Base-by-base conservation (phyloP, 2,329 filamentous ascomycete genomes). In the Epichloe bromicola region DNA sequence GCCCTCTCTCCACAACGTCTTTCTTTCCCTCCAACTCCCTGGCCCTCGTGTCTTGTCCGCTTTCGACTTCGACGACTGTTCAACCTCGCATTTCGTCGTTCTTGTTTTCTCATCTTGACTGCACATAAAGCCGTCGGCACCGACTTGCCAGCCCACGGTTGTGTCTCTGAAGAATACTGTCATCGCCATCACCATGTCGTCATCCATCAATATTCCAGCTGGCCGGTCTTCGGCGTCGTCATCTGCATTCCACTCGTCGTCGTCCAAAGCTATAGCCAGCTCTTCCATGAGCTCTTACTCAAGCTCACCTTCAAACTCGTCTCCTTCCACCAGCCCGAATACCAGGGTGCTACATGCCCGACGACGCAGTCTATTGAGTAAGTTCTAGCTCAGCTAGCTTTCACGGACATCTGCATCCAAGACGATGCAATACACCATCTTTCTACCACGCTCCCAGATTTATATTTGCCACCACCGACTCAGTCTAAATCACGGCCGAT, bases 121-220 rank as follows among this genome's bases (percentile, higher is more conserved):
- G 11, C n/a, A 19, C 39, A 20, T 15, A 20, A n/a, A 5, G 23
- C 6, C 47, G 19, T 34, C 17, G 4, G 7, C 19, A 5, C 14
- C 19, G 11, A 12, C 38, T 36, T 26, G 45, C 38, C 12, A 38
- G 19, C 44, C 46, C 20, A 33, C 39, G 36, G 26, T 46, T 44
- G 26, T 37, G 12, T 49, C 38, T 42, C 33, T 39, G 30, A 30
- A 30, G 30, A 30, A 30, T 11, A 30, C 23, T 36, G 23, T 30
- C 26, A 48, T 45, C 50, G 53, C 44, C 56, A 53, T 59, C 56
- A 67, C 56, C 58, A 81, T 84, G 80, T 82, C 81, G 54, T 82
- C 82, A 53, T 85, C 81, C 54, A 87, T 87, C 68, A 73, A 76
- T 57, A 88, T 88, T 59, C 83, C 83, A 59, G 66, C 67, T 55